Base-by-base conservation (phyloP, 768 basidiomycete species). In the Lentinus brumalis region DNA sequence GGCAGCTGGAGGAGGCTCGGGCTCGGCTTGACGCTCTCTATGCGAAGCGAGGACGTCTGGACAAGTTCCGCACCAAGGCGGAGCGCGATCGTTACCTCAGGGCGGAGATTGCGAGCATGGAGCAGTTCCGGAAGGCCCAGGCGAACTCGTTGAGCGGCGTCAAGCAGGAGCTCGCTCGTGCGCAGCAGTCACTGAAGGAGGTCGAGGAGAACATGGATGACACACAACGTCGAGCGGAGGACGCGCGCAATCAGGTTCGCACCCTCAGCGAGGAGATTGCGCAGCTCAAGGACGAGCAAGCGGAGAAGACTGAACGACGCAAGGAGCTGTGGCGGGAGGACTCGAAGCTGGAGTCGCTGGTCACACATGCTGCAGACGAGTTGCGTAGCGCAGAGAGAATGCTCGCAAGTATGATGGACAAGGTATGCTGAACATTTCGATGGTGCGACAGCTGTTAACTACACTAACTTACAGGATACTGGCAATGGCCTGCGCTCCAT, bases 261-360 rank as follows among this genome's bases (percentile, higher is more conserved):
- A 81, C 83, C n/a, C 69, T 93, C 16, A 76, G 74, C 4, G 89
- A 91, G 47, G 84, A 91, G 64, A 74, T 88, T 16, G 74, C 75
- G 0, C 70, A 71, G 58, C 72, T 92, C 51, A 91, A 87, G 73
- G 87, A 90, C 57, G 78, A 89, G 69, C 83, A 88, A 64, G 81
- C 79, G 29, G 88, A 86, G 53, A 75, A 89, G 70, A 82, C 77
- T 46, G 96, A 98, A 75, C 83, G 85, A 72, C 78, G 94, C 67
- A 97, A 96, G 81, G 94, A 96, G 53, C 73, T 94, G 35, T 98
- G 97, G 96, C 82, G 96, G 66, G 94, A 96, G 73, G 96, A 98
- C 62, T 88, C 92, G 0, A 96, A 92, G 73, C 75, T 97, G 45
- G 86, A 89, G 63, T 88, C 88, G 59, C 79, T 89, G 15, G 86